Evolutionary conservation across 148 eudicot species (phyloP), one percentile per base, ranked within the genome.

Genomic region (Diospyros kaki): DNA sequence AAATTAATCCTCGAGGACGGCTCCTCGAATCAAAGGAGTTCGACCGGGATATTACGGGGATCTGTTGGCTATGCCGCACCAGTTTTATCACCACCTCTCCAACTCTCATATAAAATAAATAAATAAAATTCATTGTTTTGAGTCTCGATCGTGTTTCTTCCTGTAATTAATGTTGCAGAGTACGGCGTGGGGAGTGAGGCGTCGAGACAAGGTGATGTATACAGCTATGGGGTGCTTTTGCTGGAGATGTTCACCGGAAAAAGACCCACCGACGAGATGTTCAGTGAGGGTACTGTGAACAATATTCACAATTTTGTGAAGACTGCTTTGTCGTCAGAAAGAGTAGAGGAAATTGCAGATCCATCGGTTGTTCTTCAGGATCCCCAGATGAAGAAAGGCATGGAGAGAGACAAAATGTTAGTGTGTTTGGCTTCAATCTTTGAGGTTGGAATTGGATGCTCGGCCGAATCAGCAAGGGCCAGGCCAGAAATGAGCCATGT

Each of bases 191-290:
- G 75, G 28, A 45, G 66, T 46, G 55, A 60, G 4, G 66, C 46
- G 54, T 59, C 66, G 7, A 72, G 18, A 3, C 38, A 43, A 5
- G 67, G 75, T 9, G 75, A 73, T 60, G 75, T 73, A 53, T 73
- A 73, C 75, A 73, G 75, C 58, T 73, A 61, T 61, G 75, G 75
- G 15, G 61, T 73, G 38, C 75, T 73, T 66, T 61, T 73, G 67
- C 38, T 73, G 39, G 75, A 73, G 67, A 60, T 61, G 56, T 60
- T 73, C 54, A 61, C 58, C 1, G 75, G 75, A 46, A 73, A 50
- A 61, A 73, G 58, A 10, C 75, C 75, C 13, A 73, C 75, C 3
- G 58, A 73, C 61, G 67, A 61, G 45, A 71, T 58, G 74, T 58
- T 71, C 3, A 58, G 28, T 28, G 28, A 9, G 14, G 74, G 56